These are phyloP conservation scores for Fomitopsis palustris DNA, from an alignment of 1,284 basidiomycete species.

Conservation along the genomic window DNA sequence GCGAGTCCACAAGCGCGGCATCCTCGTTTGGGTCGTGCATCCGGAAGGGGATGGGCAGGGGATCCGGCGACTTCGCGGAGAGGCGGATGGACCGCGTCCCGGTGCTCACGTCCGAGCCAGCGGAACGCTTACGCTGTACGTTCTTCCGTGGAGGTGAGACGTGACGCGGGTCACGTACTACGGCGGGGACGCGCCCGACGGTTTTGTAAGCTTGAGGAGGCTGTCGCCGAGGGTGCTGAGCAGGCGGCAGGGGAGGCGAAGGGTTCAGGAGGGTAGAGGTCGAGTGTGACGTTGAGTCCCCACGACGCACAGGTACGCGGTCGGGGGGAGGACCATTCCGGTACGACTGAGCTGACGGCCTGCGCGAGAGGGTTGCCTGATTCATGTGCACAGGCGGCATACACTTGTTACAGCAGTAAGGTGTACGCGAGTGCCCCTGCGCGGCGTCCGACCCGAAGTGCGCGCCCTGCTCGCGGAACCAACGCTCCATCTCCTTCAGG, in stretches of 20 bases:
- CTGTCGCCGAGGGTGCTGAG: slow-evolving; percentile 1
- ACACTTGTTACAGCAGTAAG: slow-evolving; percentile 25
- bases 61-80: slow-evolving; percentile 31
- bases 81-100: slow-evolving; percentile 17
- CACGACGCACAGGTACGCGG: slow-evolving; percentile 15
- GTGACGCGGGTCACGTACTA: slow-evolving; percentile 4
- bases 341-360: not conserved
- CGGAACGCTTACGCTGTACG: slow-evolving; percentile 4
- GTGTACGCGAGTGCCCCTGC: slow-evolving; percentile 12
- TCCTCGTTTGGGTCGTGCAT: slow-evolving; percentile 16
- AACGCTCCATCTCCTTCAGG: slow-evolving; percentile 73
- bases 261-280: slow-evolving; percentile 8
- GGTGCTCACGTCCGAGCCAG: slow-evolving; percentile 2
- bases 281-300: slow-evolving; percentile 7
- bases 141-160: not conserved
- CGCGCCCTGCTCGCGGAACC: slow-evolving; percentile 47
- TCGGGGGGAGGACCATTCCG: slow-evolving; percentile 7
- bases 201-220: slow-evolving; percentile 2
- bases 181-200: slow-evolving; percentile 12
- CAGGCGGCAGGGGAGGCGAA: slow-evolving; percentile 6
- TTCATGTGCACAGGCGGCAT: not conserved
- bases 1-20: slow-evolving; percentile 11
- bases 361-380: not conserved
- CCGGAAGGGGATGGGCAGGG: slow-evolving; percentile 33
- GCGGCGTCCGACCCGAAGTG: slow-evolving; percentile 18